Base-by-base conservation (phyloP, 768 basidiomycete species). In the Asterophora parasitica region DNA sequence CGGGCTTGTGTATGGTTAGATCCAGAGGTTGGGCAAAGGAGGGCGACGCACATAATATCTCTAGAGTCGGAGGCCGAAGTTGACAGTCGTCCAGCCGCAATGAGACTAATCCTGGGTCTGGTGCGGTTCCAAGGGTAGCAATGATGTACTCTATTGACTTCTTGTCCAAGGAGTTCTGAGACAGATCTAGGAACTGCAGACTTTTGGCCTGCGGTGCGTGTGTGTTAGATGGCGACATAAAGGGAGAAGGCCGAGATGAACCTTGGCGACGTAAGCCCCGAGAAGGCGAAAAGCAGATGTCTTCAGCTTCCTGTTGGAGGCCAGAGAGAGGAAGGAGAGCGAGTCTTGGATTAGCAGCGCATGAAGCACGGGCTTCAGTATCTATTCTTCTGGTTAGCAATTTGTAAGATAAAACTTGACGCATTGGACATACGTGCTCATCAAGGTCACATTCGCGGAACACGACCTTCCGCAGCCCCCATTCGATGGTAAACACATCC, bases 401-500 rank as follows among this genome's bases (percentile, higher is more conserved):
- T 12, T 17, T 15, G 17, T 23, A 16, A 20, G 15, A 7, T 15
- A 1, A 5, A 32, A 16, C 9, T 27, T 4, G 12, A 31, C 23
- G 5, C 6, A 10, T 16, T 3, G 23, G 13, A 36, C 79, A 48
- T 58, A 92, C 92, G 49, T 77, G 74, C 43, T 92, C 88, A 54
- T 93, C 91, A 16, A 98, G 65, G 55, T 93, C 83, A 58, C 93
- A 97, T 61, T 88, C 87, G 34, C 89, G 81, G 46, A 96, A 77
- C 0, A 87, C 83, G 16, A 95, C 71, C 58, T 92, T 94, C 20
- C 86, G 74, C 15, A 96, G 69, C 0, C 93, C 94, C 88, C 93
- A 97, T 65, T 97, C 92, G 48, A 96, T 85, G 7, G 82, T 81
- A 53, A 98, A 82, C 11, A 96, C 82, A 65, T 98, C 95, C 0